Percentiles rank a stretch among this genome's conserved stretches.
phyloP scores from a whole-genome alignment of 1,284 basidiomycete species.

The Boletus putidus region DNA sequence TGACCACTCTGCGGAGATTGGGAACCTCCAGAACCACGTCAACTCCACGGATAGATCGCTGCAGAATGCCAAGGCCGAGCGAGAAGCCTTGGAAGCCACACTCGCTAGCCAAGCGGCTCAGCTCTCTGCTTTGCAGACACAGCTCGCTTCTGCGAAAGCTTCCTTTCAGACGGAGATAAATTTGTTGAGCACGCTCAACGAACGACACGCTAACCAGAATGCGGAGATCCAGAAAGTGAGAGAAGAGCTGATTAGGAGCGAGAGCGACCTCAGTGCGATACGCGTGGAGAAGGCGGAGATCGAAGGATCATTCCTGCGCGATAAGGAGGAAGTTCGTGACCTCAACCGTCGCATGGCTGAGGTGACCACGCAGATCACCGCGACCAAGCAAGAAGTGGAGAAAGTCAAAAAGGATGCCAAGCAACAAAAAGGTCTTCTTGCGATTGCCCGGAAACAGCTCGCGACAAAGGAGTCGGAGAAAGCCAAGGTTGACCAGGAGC shows the following conservation, averaged over 20 bases:
- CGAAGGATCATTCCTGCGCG: slow-evolving; percentile 83
- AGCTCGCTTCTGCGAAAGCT: slow-evolving; percentile 72
- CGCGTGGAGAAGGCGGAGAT: slow-evolving; percentile 91
- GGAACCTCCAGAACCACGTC: slow-evolving; percentile 82
- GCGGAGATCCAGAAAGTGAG: slow-evolving; percentile 74
- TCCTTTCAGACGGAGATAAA: slow-evolving; percentile 86
- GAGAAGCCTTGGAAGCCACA: slow-evolving; percentile 55
- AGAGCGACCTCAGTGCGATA: slow-evolving; percentile 89
- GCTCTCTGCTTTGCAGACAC: slow-evolving; percentile 71
- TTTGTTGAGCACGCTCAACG: slow-evolving; percentile 71
- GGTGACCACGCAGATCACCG: slow-evolving; percentile 71
- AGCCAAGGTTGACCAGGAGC: slow-evolving; percentile 69
- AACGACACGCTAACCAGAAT: slow-evolving; percentile 71
- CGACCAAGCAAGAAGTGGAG: slow-evolving; percentile 77
- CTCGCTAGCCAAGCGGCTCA: slow-evolving; percentile 66
- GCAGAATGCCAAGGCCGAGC: slow-evolving; percentile 60
- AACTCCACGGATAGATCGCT: slow-evolving; percentile 76
- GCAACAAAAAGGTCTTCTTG: slow-evolving; percentile 92
- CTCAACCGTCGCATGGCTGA: slow-evolving; percentile 85
- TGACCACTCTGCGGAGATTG: slow-evolving; percentile 77
- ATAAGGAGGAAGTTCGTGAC: slow-evolving; percentile 93
- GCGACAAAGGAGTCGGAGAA: slow-evolving; percentile 80
- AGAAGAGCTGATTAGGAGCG: slow-evolving; percentile 84
- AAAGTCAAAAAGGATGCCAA: slow-evolving; percentile 92
- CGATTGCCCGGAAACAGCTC: slow-evolving; percentile 94